phyloP scores from a whole-genome alignment of 2,329 filamentous ascomycete species.

The Fusarium nanum region DNA sequence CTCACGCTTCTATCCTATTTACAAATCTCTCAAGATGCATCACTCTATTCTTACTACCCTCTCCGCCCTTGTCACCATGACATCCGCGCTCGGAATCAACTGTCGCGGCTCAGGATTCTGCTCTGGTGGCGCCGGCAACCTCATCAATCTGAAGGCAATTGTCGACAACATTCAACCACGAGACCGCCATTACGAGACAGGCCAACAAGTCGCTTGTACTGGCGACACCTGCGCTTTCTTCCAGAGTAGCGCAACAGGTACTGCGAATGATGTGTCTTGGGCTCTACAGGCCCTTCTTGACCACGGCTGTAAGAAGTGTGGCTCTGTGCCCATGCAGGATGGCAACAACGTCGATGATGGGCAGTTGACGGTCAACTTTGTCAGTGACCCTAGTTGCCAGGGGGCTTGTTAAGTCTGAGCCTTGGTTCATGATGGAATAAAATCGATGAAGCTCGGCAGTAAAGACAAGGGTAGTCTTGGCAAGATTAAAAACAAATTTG shows the following conservation, averaged over 20 bases:
- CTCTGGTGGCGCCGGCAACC: neutral
- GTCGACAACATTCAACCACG: neutral
- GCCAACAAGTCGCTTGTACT: neutral
- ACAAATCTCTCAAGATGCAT: too few species aligned
- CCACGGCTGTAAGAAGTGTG: neutral
- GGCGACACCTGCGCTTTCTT: constrained; percentile 1
- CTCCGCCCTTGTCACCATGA: neutral
- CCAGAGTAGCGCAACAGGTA: neutral
- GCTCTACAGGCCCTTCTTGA: constrained; percentile 1
- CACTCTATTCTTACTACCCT: neutral
- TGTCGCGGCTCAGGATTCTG: constrained; percentile 11
- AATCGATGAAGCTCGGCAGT: too few species aligned
- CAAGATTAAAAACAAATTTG: too few species aligned
- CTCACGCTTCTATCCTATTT: too few species aligned
- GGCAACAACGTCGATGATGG: neutral
- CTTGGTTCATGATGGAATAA: too few species aligned
- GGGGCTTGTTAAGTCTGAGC: too few species aligned
- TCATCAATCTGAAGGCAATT: neutral
- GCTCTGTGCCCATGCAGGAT: neutral
- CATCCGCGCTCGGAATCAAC: constrained; percentile 3
- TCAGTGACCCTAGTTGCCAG: neutral
- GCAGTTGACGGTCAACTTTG: constrained; percentile 1
- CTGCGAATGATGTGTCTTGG: neutral
- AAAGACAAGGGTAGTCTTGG: too few species aligned
- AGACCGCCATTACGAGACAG: neutral